These are phyloP conservation scores for Eleusine coracana DNA, from an alignment of 176 grass and related monocot species.

Conservation along the genomic window DNA sequence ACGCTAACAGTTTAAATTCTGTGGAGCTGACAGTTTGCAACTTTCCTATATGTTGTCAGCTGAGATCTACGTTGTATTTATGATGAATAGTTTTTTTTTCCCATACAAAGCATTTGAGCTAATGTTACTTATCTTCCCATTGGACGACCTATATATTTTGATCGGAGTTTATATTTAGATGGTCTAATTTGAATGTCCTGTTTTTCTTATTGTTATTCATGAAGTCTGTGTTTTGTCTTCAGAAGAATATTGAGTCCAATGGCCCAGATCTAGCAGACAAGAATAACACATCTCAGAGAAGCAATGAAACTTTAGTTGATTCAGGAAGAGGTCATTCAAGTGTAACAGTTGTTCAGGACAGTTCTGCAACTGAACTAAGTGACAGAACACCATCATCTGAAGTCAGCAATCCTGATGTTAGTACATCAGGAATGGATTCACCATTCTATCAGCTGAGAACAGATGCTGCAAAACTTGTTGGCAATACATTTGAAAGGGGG, in stretches of 20 bases:
- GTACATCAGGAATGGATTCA: constrained; percentile 57
- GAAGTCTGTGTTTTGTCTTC: constrained; percentile 13
- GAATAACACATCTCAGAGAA: constrained; percentile 50
- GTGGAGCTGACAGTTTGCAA: constrained; percentile 2
- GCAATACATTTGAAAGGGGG: constrained; percentile 84
- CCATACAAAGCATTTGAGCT: background rate
- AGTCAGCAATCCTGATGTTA: constrained; percentile 45
- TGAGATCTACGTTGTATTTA: background rate
- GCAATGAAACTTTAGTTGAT: constrained; percentile 50
- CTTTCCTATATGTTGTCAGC: background rate
- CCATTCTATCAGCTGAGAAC: constrained; percentile 90
- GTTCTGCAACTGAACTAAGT: constrained; percentile 40
- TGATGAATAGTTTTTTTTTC: background rate
- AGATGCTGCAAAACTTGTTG: constrained; percentile 80
- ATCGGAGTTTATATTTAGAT: constrained; percentile 20
- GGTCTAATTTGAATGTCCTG: constrained; percentile 7
- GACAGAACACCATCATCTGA: constrained; percentile 48
- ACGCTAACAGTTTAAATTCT: constrained; percentile 37
- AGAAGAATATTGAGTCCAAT: constrained; percentile 63
- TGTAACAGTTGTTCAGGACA: constrained; percentile 39
- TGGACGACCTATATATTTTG: background rate
- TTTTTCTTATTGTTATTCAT: constrained; percentile 39
- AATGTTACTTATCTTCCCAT: constrained; percentile 1
- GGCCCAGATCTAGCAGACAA: constrained; percentile 31
- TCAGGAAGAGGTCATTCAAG: constrained; percentile 50